Conservation (phyloP, 2,329 filamentous ascomycete species). For the Colletotrichum spaethianum region DNA sequence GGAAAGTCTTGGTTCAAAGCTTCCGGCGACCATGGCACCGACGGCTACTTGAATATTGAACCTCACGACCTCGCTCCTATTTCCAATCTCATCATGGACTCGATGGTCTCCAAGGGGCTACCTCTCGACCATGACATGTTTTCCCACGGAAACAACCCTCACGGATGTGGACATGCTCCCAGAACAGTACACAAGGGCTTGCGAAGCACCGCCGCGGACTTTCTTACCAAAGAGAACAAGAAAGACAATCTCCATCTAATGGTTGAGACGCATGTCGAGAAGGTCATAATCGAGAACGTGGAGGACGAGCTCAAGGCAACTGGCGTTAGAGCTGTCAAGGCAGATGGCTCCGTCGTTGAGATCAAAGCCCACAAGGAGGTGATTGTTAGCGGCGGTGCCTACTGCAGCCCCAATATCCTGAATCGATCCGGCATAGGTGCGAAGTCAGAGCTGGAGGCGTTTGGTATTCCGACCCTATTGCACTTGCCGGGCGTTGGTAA, state of each 20-base stretch:
- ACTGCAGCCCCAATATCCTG: slow-evolving; percentile 66
- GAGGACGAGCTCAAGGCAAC: slow-evolving; percentile 57
- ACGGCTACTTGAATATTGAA: slow-evolving; percentile 68
- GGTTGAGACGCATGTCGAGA: slow-evolving; percentile 66
- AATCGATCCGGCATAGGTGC: slow-evolving; percentile 68
- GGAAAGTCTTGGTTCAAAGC: slow-evolving; percentile 70
- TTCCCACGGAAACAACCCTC: slow-evolving; percentile 61
- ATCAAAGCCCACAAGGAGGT: slow-evolving; percentile 57
- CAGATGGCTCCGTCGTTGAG: slow-evolving; percentile 52
- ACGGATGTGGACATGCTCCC: slow-evolving; percentile 69
- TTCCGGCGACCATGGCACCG: slow-evolving; percentile 62
- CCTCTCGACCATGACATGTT: slow-evolving; percentile 73
- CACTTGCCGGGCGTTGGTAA: slow-evolving; percentile 65
- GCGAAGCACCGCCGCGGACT: slow-evolving; percentile 68
- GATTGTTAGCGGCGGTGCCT: slow-evolving; percentile 62
- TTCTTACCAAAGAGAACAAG: slow-evolving; percentile 57
- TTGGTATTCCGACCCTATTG: slow-evolving; percentile 57
- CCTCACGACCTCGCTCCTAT: slow-evolving; percentile 73
- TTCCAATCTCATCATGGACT: slow-evolving; percentile 67
- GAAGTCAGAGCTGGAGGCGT: slow-evolving; percentile 55
- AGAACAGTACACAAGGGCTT: slow-evolving; percentile 67
- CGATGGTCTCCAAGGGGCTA: slow-evolving; percentile 67
- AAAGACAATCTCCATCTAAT: slow-evolving; percentile 62
- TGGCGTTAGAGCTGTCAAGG: slow-evolving; percentile 57
- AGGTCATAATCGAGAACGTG: slow-evolving; percentile 58